Conservation (phyloP, 2,329 filamentous ascomycete species). For the Periconia digitata region DNA sequence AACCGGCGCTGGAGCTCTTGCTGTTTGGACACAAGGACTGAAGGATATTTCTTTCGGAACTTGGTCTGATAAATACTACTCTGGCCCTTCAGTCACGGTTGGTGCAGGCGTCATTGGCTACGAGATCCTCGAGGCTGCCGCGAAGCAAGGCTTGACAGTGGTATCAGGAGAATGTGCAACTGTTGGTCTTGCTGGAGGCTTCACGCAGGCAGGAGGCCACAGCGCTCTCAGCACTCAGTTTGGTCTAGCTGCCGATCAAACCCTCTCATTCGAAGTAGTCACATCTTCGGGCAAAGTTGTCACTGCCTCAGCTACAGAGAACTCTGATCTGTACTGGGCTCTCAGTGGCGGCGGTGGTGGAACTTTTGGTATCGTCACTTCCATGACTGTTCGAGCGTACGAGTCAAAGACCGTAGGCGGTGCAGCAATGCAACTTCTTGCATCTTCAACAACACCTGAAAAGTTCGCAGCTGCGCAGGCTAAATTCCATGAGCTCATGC, state of each 20-base stretch:
- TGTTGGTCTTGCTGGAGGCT: constrained; percentile 48
- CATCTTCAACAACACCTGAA: background rate
- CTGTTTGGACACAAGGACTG: constrained; percentile 19
- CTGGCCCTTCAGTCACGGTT: constrained; percentile 11
- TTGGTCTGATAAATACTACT: constrained; percentile 4
- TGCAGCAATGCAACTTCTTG: background rate
- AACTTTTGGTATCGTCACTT: constrained; percentile 22
- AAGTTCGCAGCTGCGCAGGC: background rate
- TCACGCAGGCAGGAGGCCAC: constrained; percentile 51
- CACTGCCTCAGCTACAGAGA: constrained; percentile 12
- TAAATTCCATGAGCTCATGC: background rate
- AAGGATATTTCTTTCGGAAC: constrained; percentile 7
- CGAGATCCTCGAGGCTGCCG: constrained; percentile 19
- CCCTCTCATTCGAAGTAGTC: constrained; percentile 23
- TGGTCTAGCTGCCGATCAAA: constrained; percentile 19
- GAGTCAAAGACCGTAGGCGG: background rate
- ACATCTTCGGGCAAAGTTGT: constrained; percentile 15
- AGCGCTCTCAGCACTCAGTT: constrained; percentile 36
- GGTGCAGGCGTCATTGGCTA: constrained; percentile 12
- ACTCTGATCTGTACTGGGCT: constrained; percentile 25
- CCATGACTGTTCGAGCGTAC: constrained; percentile 16
- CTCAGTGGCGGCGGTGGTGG: constrained; percentile 22
- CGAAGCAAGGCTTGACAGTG: background rate
- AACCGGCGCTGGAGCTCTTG: constrained; percentile 13
- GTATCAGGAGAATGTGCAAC: constrained; percentile 26